Conservation (phyloP, 352 stramenopile genomes). For the Globisporangium emineosum region DNA sequence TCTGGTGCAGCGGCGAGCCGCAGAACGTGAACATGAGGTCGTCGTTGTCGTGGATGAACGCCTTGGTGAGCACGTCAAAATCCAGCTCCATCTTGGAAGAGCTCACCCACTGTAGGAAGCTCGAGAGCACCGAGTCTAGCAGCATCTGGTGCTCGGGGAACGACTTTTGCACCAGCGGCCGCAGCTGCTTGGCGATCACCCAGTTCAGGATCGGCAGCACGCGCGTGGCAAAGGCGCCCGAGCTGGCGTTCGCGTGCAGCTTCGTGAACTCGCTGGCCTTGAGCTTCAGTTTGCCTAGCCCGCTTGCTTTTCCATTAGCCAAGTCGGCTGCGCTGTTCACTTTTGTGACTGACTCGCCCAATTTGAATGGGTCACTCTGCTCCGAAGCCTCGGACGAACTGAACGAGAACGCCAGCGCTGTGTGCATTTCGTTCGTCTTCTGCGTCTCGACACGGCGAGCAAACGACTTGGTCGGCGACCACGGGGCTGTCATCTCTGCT, state of each 20-base stretch:
- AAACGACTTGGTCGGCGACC: slow-evolving; percentile 33
- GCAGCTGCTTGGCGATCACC: slow-evolving; percentile 32
- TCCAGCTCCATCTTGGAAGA: slow-evolving; percentile 44
- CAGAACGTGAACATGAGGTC: slow-evolving; percentile 58
- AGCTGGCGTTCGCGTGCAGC: slow-evolving; percentile 53
- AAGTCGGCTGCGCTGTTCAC: slow-evolving; percentile 13
- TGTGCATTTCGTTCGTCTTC: slow-evolving; percentile 32
- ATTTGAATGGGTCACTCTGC: slow-evolving; percentile 14
- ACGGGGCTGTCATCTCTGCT: slow-evolving; percentile 31
- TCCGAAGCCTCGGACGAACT: slow-evolving; percentile 7
- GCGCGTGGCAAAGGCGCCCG: slow-evolving; percentile 43
- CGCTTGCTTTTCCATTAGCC: background rate
- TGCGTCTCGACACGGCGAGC: slow-evolving; percentile 24
- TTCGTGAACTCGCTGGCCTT: slow-evolving; percentile 61
- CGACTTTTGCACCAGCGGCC: slow-evolving; percentile 36
- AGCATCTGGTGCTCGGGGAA: slow-evolving; percentile 58
- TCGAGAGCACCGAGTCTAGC: slow-evolving; percentile 47
- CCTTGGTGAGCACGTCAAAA: slow-evolving; percentile 61
- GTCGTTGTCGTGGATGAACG: slow-evolving; percentile 49
- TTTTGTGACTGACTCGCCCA: background rate
- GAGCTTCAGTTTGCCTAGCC: slow-evolving; percentile 27
- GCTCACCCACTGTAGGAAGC: slow-evolving; percentile 39
- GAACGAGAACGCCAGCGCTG: slow-evolving; percentile 31
- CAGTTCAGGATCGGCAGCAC: slow-evolving; percentile 44
- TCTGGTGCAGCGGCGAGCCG: slow-evolving; percentile 48